These are phyloP conservation scores for Phascolomyces articulosus DNA, from an alignment of 371 early-diverging fungal species.

Conservation along the genomic window DNA sequence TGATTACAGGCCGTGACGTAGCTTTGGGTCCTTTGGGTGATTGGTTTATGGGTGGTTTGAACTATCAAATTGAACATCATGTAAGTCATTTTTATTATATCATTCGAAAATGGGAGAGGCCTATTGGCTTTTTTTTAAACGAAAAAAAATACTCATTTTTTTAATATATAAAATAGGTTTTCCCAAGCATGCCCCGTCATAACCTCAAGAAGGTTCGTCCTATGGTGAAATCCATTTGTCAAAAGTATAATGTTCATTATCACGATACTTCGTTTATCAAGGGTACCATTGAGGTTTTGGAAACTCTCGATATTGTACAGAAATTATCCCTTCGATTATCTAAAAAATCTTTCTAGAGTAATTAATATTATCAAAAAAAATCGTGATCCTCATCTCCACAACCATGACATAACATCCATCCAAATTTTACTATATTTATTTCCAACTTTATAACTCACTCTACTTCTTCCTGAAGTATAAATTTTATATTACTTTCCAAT, in stretches of 20 bases:
- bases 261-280: slow-evolving; percentile 71
- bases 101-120: background rate
- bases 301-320: slow-evolving; percentile 63
- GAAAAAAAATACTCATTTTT: slow-evolving; percentile 3
- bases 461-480: too few species aligned
- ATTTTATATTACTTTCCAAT: too few species aligned
- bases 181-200: slow-evolving; percentile 86
- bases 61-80: slow-evolving; percentile 85
- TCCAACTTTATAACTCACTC: too few species aligned
- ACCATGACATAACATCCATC: too few species aligned
- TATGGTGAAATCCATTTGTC: slow-evolving; percentile 69
- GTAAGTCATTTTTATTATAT: slow-evolving; percentile 27
- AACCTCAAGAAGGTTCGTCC: slow-evolving; percentile 68
- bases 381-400: too few species aligned
- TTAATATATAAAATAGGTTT: slow-evolving; percentile 42
- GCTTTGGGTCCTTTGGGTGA: slow-evolving; percentile 59
- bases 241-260: slow-evolving; percentile 73
- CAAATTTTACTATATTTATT: too few species aligned
- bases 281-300: slow-evolving; percentile 79
- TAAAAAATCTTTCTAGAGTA: slow-evolving; percentile 29
- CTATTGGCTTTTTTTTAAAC: too few species aligned
- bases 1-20: slow-evolving; percentile 85
- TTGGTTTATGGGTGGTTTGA: slow-evolving; percentile 88
- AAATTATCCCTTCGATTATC: slow-evolving; percentile 59
- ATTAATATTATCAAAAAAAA: too few species aligned